These are phyloP conservation scores for Podospora pseudopauciseta DNA, from an alignment of 495 filamentous ascomycete species.

Conservation along the genomic window DNA sequence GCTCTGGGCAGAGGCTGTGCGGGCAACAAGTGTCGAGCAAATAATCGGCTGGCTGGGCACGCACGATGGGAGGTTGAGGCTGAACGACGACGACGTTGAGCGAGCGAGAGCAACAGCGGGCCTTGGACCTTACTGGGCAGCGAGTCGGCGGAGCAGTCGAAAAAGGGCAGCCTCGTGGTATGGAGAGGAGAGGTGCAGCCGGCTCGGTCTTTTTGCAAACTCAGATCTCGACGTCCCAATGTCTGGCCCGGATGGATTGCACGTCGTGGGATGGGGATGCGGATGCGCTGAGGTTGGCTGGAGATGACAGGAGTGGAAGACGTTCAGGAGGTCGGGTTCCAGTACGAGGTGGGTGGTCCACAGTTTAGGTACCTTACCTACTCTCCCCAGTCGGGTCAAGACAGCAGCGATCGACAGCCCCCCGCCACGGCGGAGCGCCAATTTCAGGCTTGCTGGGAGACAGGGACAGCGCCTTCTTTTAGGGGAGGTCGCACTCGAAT, in stretches of 20 bases:
- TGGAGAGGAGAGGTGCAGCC: background rate
- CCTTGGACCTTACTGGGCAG: background rate
- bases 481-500: background rate
- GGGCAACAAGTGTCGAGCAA: background rate
- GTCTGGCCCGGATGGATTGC: background rate
- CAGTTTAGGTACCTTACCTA: conserved; percentile 19
- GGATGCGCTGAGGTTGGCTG: conserved; percentile 8
- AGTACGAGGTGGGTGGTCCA: background rate
- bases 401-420: conserved; percentile 33
- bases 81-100: conserved; percentile 12
- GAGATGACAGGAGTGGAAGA: conserved; percentile 10
- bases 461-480: background rate
- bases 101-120: background rate
- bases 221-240: background rate
- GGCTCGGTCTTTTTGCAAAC: background rate
- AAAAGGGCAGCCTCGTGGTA: background rate
- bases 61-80: conserved; percentile 13
- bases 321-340: conserved; percentile 21
- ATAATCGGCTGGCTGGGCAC: conserved; percentile 13
- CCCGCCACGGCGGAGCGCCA: conserved; percentile 32
- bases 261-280: background rate
- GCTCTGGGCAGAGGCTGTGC: conserved; percentile 15
- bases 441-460: conserved; percentile 27
- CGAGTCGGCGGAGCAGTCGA: background rate
- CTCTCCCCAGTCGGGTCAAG: conserved; percentile 18